phyloP scores from a whole-genome alignment of 306 rosid species.

The Medicago lupulina region DNA sequence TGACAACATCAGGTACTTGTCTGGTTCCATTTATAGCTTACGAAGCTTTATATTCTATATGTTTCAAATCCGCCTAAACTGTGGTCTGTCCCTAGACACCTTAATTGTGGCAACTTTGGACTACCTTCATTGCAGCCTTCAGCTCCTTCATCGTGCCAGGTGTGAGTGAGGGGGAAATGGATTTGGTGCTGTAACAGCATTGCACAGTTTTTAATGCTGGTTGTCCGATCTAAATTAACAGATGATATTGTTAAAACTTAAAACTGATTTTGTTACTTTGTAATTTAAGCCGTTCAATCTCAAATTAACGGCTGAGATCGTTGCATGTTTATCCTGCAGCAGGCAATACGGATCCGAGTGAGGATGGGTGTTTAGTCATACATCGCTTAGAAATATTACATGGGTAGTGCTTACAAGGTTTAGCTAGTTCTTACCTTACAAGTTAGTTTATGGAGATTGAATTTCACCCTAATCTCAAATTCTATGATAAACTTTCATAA shows the following conservation, averaged over 20 bases:
- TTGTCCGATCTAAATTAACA: neutral
- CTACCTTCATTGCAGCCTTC: neutral
- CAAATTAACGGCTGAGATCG: neutral
- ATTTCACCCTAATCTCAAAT: neutral
- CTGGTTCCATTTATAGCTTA: constrained; percentile 1
- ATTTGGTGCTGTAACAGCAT: neutral
- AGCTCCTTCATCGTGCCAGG: neutral
- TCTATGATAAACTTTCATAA: neutral
- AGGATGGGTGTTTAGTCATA: neutral
- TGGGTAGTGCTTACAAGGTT: neutral
- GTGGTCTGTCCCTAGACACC: neutral
- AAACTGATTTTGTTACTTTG: neutral
- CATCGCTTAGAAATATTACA: neutral
- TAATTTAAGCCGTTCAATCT: neutral
- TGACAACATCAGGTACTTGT: constrained; percentile 82
- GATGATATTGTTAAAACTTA: neutral
- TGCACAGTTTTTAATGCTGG: neutral
- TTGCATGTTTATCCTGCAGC: neutral
- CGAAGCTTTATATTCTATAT: constrained; percentile 4
- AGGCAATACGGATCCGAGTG: neutral
- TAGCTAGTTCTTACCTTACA: neutral
- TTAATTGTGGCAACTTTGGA: neutral
- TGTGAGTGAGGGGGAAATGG: neutral
- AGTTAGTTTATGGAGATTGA: neutral
- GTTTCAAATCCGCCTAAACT: neutral